These are phyloP conservation scores for Backusella parvicylindrica DNA, from an alignment of 192 early-diverging fungal species.

Conservation along the genomic window DNA sequence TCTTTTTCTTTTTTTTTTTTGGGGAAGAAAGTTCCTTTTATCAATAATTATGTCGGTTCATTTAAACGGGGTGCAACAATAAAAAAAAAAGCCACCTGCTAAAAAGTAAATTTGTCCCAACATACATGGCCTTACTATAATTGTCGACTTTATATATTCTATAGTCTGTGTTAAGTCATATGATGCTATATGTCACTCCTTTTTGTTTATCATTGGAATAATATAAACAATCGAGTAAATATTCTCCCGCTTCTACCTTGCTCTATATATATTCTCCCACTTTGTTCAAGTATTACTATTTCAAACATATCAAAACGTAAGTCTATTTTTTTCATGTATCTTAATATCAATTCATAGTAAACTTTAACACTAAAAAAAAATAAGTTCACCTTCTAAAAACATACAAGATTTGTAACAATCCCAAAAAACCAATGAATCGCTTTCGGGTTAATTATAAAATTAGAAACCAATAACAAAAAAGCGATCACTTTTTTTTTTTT, in stretches of 20 bases:
- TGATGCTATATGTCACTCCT: not conserved
- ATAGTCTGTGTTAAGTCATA: not conserved
- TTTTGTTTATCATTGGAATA: not conserved
- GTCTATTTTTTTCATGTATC: not conserved
- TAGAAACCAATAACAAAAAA: not conserved
- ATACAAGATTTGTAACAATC: not conserved
- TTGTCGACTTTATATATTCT: not conserved
- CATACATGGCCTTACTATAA: not conserved
- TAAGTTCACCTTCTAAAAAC: not conserved
- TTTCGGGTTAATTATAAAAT: not conserved
- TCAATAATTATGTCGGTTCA: not conserved
- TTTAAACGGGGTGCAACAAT: not conserved
- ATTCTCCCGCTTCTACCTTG: not conserved
- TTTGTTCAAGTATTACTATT: not conserved
- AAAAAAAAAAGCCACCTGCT: not conserved
- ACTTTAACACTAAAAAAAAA: not conserved
- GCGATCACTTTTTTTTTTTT: not conserved
- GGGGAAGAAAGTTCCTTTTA: not conserved
- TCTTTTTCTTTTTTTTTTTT: not conserved
- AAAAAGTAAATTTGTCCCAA: not conserved
- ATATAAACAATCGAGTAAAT: not conserved
- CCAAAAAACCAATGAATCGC: not conserved
- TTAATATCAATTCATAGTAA: not conserved
- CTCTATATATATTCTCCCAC: not conserved
- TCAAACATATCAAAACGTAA: not conserved